Conservation (phyloP, 352 stramenopile genomes). For the Globisporangium canariense region DNA sequence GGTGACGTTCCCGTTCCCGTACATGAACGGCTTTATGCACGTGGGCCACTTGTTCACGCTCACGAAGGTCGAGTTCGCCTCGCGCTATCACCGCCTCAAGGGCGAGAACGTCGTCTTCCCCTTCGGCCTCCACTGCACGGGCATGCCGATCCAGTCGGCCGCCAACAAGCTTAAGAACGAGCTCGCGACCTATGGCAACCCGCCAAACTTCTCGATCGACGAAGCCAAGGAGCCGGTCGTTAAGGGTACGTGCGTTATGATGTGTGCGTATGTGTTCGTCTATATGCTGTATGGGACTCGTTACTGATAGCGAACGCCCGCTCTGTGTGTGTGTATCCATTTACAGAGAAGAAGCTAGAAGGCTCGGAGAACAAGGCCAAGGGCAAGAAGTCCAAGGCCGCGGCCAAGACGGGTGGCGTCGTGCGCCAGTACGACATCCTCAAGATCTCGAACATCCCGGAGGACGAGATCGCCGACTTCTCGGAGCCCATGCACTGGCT, state of each 20-base stretch:
- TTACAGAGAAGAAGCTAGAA: slow-evolving; percentile 77
- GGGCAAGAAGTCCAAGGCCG: slow-evolving; percentile 98
- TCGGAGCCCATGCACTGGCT: slow-evolving; percentile 98
- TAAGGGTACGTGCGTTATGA: slow-evolving; percentile 13
- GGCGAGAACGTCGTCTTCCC: slow-evolving; percentile 99
- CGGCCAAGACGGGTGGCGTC: slow-evolving; percentile 96
- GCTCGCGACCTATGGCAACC: slow-evolving; percentile 92
- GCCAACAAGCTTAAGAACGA: slow-evolving; percentile 99
- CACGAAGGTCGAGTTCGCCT: slow-evolving; percentile 96
- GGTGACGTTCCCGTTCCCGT: slow-evolving; percentile 99
- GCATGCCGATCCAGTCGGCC: slow-evolving; percentile 99
- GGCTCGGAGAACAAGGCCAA: slow-evolving; percentile 83
- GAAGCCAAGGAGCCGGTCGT: slow-evolving; percentile 25
- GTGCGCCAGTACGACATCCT: slow-evolving; percentile 99
- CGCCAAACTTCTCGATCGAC: slow-evolving; percentile 91
- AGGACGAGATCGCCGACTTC: slow-evolving; percentile 97
- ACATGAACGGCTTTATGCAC: slow-evolving; percentile 99
- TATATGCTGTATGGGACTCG: neutral
- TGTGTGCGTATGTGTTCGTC: neutral
- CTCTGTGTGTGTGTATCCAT: neutral
- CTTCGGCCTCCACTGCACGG: slow-evolving; percentile 99
- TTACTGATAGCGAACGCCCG: neutral
- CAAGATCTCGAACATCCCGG: slow-evolving; percentile 87
- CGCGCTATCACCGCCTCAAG: slow-evolving; percentile 93
- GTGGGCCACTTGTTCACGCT: slow-evolving; percentile 97